phyloP scores from a whole-genome alignment of 805 yeast species.

The Wickerhamomyces mucosus region DNA sequence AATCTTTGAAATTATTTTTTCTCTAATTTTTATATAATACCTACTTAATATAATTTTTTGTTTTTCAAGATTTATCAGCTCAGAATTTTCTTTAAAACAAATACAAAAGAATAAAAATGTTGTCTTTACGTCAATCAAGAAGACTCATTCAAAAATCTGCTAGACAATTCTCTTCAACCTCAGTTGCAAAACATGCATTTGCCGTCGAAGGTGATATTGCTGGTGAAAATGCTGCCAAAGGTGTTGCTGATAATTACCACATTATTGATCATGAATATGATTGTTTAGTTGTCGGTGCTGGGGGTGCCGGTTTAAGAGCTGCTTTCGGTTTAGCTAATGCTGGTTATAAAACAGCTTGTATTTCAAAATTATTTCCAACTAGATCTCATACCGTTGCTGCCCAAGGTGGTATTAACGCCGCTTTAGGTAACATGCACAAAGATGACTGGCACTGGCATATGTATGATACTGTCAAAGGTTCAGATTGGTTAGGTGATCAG shows the following conservation, averaged over 20 bases:
- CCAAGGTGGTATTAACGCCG: conserved; percentile 99
- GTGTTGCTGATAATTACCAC: conserved; percentile 66
- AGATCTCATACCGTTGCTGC: conserved; percentile 99
- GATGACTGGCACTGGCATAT: conserved; percentile 99
- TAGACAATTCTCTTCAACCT: conserved; percentile 16
- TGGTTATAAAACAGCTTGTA: conserved; percentile 96
- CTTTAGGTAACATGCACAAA: conserved; percentile 95
- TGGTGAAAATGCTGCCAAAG: conserved; percentile 43
- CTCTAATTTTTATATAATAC: too few species aligned
- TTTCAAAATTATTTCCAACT: conserved; percentile 93
- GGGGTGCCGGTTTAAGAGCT: conserved; percentile 98
- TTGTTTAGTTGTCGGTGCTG: conserved; percentile 97
- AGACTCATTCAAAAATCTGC: conserved; percentile 9
- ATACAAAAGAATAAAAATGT: conserved; percentile 8
- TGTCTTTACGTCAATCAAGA: conserved; percentile 17
- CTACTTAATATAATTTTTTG: too few species aligned
- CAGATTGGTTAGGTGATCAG: conserved; percentile 99
- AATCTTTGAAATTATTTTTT: too few species aligned
- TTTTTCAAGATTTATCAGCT: too few species aligned
- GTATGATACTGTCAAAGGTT: conserved; percentile 98
- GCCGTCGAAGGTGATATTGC: conserved; percentile 31
- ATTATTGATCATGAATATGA: conserved; percentile 97
- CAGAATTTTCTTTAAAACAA: background rate
- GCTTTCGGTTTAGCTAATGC: conserved; percentile 97
- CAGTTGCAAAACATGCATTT: conserved; percentile 15